Base-by-base conservation (phyloP, 176 grass and related monocot genomes). In the Rhynchospora tenuis region DNA sequence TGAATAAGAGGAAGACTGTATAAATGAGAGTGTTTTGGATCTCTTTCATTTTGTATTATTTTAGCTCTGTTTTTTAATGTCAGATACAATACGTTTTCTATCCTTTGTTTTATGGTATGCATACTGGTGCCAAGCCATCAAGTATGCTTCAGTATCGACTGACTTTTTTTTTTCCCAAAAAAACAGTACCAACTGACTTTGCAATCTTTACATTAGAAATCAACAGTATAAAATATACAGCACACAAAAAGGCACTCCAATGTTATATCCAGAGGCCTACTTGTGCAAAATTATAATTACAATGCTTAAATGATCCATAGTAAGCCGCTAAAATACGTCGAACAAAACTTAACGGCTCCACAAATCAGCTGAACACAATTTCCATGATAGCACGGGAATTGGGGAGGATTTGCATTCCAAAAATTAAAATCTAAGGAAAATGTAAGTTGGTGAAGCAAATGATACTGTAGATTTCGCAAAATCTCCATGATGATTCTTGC, bases 331-430 rank as follows among this genome's bases (percentile, higher is more conserved):
- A 55, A 75, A 83, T 27, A 64, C 89, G 68, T 45, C 1, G 83
- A 51, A 69, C 83, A 88, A 81, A 3, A 64, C 73, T 82, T 86
- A 82, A 77, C 86, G 42, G 86, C 68, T 90, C 88, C 85, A 89
- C 48, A 76, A 92, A 90, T 92, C 86, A 84, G 89, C 85, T 85
- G 90, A 92, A 24, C 90, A 78, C 46, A 76, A 84, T 15, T 68
- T 89, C 78, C 89, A 91, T 84, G 85, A 89, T 85, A 90, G 33
- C 33, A 38, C 5, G 33, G 33, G 33, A 38, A 87, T 91, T 86
- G 90, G 9, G 80, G 88, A 89, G 87, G 73, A 87, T 46, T 87
- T 81, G 54, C 10, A 77, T 86, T 80, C 48, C 50, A 84, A 86
- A 91, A 85, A 81, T 24, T 11, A 57, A 3, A 60, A 64, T 50